A percentile compares a stretch with the other conserved stretches of the same genome.
Evolutionary conservation across 306 rosid genomes (phyloP).

Genomic region (Medicago truncatula): MtrunA17r5.0-ANR NC_053044.1:32993001-32993500

Average conservation of each 20-base stretch:
- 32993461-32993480: constrained; percentile 27
- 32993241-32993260: neutral
- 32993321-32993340: too few species aligned
- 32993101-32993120: constrained; percentile 45
- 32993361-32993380: neutral
- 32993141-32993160: neutral
- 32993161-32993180: neutral
- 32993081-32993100: constrained; percentile 30
- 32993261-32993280: neutral
- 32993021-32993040: constrained; percentile 37
- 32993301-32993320: too few species aligned
- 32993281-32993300: too few species aligned
- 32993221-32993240: neutral
- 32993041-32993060: constrained; percentile 46
- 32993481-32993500: constrained; percentile 15
- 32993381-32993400: constrained; percentile 18
- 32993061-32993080: constrained; percentile 17
- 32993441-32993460: constrained; percentile 4
- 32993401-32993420: neutral
- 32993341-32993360: too few species aligned
- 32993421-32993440: neutral
- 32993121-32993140: neutral
- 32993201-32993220: neutral
- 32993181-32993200: too few species aligned
- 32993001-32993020: constrained; percentile 34